Evolutionary conservation across 225 moss, liverwort and hornwort species (phyloP).

Genomic region (Rhytidiadelphus loreus): DNA sequence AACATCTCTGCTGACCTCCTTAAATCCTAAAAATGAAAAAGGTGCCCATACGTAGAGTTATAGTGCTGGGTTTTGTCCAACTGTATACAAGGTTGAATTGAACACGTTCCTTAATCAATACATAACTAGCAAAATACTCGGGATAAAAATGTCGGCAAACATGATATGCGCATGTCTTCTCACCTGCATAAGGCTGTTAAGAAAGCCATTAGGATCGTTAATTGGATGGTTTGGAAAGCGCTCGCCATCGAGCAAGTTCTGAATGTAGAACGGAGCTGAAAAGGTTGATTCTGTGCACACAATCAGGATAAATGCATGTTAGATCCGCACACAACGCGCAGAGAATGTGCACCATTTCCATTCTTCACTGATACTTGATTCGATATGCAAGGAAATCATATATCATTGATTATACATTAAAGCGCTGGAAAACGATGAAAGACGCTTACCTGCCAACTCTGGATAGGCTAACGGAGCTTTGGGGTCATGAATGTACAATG

Average conservation of each 20-base stretch:
- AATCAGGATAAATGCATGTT: not conserved
- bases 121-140: not conserved
- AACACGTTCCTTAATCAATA: not conserved
- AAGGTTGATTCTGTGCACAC: conserved; percentile 70
- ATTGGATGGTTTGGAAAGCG: conserved; percentile 82
- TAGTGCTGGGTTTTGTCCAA: not conserved
- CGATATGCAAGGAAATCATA: not conserved
- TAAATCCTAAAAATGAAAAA: conserved; percentile 50
- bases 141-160: not conserved
- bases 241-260: conserved; percentile 89
- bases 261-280: conserved; percentile 91
- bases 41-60: not conserved
- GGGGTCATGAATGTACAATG: conserved; percentile 87
- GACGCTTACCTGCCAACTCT: conserved; percentile 63
- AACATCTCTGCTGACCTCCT: conserved; percentile 39
- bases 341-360: not conserved
- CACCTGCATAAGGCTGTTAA: conserved; percentile 85
- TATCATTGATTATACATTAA: not conserved
- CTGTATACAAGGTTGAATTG: not conserved
- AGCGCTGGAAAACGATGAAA: not conserved
- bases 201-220: conserved; percentile 76
- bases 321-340: not conserved
- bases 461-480: conserved; percentile 83
- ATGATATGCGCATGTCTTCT: not conserved
- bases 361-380: not conserved